Conservation (phyloP, 2,329 filamentous ascomycete genomes). For the Calonectria ilicicola region DNA sequence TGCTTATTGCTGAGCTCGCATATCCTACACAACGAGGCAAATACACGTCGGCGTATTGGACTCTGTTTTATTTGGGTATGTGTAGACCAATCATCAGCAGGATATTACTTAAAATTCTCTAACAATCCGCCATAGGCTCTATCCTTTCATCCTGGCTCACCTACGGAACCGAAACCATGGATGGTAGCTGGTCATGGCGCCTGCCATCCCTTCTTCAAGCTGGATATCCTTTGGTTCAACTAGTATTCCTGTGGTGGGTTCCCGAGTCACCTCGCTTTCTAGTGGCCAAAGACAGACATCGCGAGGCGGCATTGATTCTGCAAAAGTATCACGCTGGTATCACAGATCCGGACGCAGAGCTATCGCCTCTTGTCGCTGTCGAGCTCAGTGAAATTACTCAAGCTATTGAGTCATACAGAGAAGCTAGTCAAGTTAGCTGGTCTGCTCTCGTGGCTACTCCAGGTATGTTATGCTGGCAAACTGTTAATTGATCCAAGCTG, state of each 20-base stretch:
- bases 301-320: background rate
- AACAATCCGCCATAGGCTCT: background rate
- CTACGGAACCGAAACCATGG: background rate
- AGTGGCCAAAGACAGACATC: background rate
- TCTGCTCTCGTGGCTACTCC: background rate
- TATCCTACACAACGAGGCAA: background rate
- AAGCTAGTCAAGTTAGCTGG: background rate
- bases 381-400: background rate
- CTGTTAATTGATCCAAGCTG: background rate
- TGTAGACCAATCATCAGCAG: too few relatives aligned
- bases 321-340: conserved; percentile 53
- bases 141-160: background rate
- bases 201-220: background rate
- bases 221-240: background rate
- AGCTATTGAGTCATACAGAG: conserved; percentile 40
- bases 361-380: conserved; percentile 54
- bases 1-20: background rate
- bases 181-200: background rate
- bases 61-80: too few relatives aligned
- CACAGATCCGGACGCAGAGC: conserved; percentile 66
- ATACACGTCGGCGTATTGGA: background rate
- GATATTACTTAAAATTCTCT: too few relatives aligned
- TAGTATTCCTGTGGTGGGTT: background rate
- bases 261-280: conserved; percentile 2
- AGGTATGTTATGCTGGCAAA: background rate